Percentiles rank a stretch among this genome's conserved stretches.
Conservation (phyloP, 2,329 filamentous ascomycete genomes). For the Microascus cirrosus region DNA sequence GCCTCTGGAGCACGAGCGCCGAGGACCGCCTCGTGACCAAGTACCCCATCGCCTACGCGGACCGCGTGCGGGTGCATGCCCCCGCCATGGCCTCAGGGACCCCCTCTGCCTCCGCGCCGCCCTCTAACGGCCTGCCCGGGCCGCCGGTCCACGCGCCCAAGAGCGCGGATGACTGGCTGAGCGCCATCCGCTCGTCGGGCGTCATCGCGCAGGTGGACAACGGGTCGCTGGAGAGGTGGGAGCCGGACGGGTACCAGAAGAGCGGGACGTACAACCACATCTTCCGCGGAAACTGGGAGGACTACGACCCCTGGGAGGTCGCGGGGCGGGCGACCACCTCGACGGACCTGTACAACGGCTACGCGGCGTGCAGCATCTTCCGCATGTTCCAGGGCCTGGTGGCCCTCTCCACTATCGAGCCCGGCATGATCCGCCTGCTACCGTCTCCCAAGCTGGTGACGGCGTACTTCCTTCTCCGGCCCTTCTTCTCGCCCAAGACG, state of each 20-base stretch:
- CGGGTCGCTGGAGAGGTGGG: constrained; percentile 62
- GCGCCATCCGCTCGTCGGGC: constrained; percentile 28
- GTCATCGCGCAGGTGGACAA: constrained; percentile 60
- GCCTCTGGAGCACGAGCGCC: constrained; percentile 47
- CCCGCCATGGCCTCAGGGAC: constrained; percentile 26
- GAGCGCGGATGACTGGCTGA: constrained; percentile 25
- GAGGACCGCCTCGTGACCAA: constrained; percentile 47
- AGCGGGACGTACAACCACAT: constrained; percentile 43
- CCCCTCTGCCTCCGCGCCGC: constrained; percentile 22
- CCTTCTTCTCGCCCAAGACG: constrained; percentile 37
- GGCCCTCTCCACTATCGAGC: constrained; percentile 43
- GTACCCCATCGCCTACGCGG: constrained; percentile 56
- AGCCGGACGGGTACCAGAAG: constrained; percentile 53
- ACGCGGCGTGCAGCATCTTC: constrained; percentile 45
- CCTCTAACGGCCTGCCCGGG: constrained; percentile 3
- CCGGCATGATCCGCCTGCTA: constrained; percentile 59
- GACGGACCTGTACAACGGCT: constrained; percentile 45
- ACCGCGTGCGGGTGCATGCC: constrained; percentile 56
- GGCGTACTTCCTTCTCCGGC: constrained; percentile 61
- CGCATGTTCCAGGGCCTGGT: constrained; percentile 49
- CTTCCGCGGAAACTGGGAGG: constrained; percentile 41
- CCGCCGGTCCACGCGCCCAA: constrained; percentile 11
- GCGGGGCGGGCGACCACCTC: constrained; percentile 40
- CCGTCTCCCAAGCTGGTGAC: constrained; percentile 66
- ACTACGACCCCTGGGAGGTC: constrained; percentile 45